phyloP scores from a whole-genome alignment of 2,329 filamentous ascomycete genomes.

The Phyllosticta citrichinensis region DNA sequence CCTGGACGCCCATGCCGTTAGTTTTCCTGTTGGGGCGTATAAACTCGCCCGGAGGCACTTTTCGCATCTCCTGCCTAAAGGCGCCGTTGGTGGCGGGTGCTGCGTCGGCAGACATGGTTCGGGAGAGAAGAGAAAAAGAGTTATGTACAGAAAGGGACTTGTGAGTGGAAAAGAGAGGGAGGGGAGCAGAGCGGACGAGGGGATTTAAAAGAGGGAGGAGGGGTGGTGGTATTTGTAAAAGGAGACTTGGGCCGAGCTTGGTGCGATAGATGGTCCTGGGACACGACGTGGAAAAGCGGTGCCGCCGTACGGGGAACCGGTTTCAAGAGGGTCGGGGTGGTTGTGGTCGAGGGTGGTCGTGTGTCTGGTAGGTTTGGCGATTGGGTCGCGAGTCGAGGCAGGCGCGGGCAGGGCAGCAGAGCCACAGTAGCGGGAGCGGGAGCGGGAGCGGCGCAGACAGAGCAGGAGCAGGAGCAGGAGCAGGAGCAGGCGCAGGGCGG shows the following conservation, averaged over 20 bases:
- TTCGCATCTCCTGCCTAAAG: slow-evolving; percentile 29
- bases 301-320: not conserved
- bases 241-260: slow-evolving; percentile 9
- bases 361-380: not conserved
- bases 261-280: slow-evolving; percentile 10
- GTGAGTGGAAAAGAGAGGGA: not conserved
- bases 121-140: slow-evolving; percentile 13
- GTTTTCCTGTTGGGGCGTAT: slow-evolving; percentile 35
- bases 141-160: slow-evolving; percentile 12
- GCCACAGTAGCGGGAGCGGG: not conserved
- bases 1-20: slow-evolving; percentile 66
- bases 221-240: slow-evolving; percentile 7
- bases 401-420: not conserved
- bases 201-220: not conserved
- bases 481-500: not conserved
- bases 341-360: slow-evolving; percentile 1
- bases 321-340: not conserved
- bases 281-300: slow-evolving; percentile 1
- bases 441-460: no score
- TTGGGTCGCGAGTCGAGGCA: not conserved
- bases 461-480: not conserved
- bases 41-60: slow-evolving; percentile 33
- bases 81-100: slow-evolving; percentile 22
- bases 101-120: slow-evolving; percentile 15
- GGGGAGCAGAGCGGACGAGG: not conserved